Percentiles rank a stretch among this genome's conserved stretches.
These are phyloP conservation scores for Alternaria burnsii DNA, from an alignment of 2,329 filamentous ascomycete genomes.

Conservation along the genomic window DNA sequence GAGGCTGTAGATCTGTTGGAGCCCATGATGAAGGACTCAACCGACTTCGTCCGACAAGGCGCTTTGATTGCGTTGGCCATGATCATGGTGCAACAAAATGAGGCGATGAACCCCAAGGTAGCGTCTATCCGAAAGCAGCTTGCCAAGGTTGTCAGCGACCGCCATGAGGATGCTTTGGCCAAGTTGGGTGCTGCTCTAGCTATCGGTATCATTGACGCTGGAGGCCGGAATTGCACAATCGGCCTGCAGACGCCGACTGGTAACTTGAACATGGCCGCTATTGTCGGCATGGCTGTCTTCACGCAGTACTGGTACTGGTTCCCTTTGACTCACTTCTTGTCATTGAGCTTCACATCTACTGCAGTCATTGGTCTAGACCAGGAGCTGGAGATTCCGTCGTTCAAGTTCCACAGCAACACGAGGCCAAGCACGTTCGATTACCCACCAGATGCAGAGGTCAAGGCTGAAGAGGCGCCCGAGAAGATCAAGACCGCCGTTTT, in stretches of 20 bases:
- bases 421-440: constrained; percentile 97
- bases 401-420: constrained; percentile 96
- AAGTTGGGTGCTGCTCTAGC: constrained; percentile 97
- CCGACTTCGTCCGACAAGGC: constrained; percentile 97
- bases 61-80: constrained; percentile 93
- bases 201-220: constrained; percentile 95
- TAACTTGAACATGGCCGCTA: constrained; percentile 97
- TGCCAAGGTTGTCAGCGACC: constrained; percentile 90
- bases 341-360: constrained; percentile 94
- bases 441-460: constrained; percentile 94
- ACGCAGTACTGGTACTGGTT: constrained; percentile 99
- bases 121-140: constrained; percentile 89
- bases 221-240: constrained; percentile 97
- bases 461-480: constrained; percentile 90
- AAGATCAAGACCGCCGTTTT: constrained; percentile 95
- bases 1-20: constrained; percentile 97
- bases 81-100: constrained; percentile 99
- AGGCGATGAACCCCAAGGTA: constrained; percentile 98
- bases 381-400: constrained; percentile 88
- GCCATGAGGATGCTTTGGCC: constrained; percentile 98
- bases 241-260: constrained; percentile 97
- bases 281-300: constrained; percentile 97
- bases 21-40: constrained; percentile 99
- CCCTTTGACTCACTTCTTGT: constrained; percentile 96
- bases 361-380: constrained; percentile 94